Percentiles rank a stretch among this genome's conserved stretches.
These are phyloP conservation scores for Zangia roseola DNA, from an alignment of 768 basidiomycete species.

Conservation along the genomic window DNA sequence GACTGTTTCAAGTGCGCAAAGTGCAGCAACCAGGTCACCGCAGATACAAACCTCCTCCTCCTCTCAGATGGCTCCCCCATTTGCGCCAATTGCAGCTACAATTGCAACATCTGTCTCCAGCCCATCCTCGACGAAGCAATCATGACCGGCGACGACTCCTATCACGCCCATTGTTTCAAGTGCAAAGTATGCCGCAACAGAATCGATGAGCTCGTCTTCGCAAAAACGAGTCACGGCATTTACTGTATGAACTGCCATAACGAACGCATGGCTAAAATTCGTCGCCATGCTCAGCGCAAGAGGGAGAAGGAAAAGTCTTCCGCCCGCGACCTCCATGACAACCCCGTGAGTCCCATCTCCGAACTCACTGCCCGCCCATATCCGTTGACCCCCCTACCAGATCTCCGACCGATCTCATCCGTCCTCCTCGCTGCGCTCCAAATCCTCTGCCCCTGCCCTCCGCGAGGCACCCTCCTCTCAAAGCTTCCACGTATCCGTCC, in stretches of 20 bases:
- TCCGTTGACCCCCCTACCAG: slow-evolving; percentile 6
- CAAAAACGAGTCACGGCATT: slow-evolving; percentile 96
- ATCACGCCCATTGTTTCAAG: slow-evolving; percentile 98
- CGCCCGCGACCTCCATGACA: slow-evolving; percentile 36
- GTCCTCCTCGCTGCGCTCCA: slow-evolving; percentile 21
- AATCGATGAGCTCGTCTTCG: slow-evolving; percentile 98
- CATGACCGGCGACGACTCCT: slow-evolving; percentile 98
- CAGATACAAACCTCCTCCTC: slow-evolving; percentile 95
- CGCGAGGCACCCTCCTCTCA: slow-evolving; percentile 26
- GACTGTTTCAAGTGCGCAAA: slow-evolving; percentile 98
- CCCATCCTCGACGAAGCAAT: slow-evolving; percentile 99
- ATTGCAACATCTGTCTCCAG: slow-evolving; percentile 90
- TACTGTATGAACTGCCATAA: slow-evolving; percentile 99
- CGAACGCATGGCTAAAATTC: slow-evolving; percentile 91
- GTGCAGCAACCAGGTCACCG: slow-evolving; percentile 87
- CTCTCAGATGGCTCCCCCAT: slow-evolving; percentile 98
- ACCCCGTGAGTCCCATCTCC: slow-evolving; percentile 37
- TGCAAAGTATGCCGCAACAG: slow-evolving; percentile 92
- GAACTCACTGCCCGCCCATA: neutral
- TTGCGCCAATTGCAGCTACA: slow-evolving; percentile 89
- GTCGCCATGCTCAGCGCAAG: slow-evolving; percentile 88
- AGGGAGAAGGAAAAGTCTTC: slow-evolving; percentile 56
- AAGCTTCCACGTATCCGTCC: slow-evolving; percentile 16
- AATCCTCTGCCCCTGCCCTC: slow-evolving; percentile 20
- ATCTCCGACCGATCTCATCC: slow-evolving; percentile 7